These are phyloP conservation scores for Magnusiomyces fungicola DNA, from an alignment of 1,139 yeast species.

Conservation along the genomic window DNA sequence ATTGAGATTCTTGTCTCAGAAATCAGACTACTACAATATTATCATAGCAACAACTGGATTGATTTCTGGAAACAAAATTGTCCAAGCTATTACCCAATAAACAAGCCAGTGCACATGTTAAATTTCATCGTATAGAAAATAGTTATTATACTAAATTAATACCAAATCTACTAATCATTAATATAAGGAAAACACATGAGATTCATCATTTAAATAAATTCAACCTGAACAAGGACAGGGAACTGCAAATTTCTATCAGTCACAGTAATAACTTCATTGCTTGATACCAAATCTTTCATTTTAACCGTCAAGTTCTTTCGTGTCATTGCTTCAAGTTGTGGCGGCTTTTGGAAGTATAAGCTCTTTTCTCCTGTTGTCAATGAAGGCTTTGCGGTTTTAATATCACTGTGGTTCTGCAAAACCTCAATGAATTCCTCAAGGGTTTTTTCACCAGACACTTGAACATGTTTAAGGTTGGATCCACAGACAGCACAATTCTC, in stretches of 20 bases:
- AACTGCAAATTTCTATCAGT: conserved; percentile 55
- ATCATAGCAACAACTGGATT: conserved; percentile 52
- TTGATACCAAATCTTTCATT: conserved; percentile 36
- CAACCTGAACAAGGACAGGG: conserved; percentile 28
- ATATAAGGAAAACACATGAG: no score
- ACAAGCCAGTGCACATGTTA: no score
- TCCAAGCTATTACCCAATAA: no score
- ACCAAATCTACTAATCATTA: no score
- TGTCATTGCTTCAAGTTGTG: conserved; percentile 43
- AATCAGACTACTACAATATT: conserved; percentile 32
- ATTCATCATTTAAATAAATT: conserved; percentile 14
- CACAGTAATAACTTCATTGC: conserved; percentile 46
- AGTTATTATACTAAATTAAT: no score
- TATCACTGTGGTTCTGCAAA: conserved; percentile 29
- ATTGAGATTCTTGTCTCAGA: conserved; percentile 47
- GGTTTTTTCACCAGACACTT: conserved; percentile 38
- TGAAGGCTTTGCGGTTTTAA: conserved; percentile 46
- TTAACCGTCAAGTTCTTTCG: conserved; percentile 39
- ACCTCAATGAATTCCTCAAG: conserved; percentile 43
- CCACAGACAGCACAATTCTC: conserved; percentile 75
- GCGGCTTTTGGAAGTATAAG: conserved; percentile 49
- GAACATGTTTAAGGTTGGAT: conserved; percentile 33
- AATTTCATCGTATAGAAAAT: no score
- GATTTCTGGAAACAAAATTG: conserved; percentile 41
- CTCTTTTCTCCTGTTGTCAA: conserved; percentile 39